Percentiles rank a stretch among this genome's conserved stretches.
phyloP scores from a whole-genome alignment of 139 green algal species.

The Mesotaenium endlicherianum region DNA sequence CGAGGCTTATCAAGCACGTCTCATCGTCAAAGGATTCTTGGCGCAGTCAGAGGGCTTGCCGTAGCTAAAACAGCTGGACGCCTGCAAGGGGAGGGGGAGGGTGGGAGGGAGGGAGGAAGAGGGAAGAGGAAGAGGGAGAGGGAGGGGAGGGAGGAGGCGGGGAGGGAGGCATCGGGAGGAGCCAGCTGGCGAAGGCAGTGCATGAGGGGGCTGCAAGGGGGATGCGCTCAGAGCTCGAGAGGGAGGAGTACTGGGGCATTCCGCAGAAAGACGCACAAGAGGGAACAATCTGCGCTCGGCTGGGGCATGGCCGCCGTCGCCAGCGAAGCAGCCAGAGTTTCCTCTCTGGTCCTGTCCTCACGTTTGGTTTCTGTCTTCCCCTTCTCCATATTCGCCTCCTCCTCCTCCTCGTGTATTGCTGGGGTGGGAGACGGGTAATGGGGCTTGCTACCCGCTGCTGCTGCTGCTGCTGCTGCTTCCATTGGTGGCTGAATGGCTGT shows the following conservation, averaged over 20 bases:
- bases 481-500: too few species aligned
- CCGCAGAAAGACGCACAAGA: neutral
- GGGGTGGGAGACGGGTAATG: too few species aligned
- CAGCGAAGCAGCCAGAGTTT: neutral
- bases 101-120: slow-evolving; percentile 2
- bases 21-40: too few species aligned
- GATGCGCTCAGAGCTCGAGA: neutral
- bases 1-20: neutral
- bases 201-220: neutral
- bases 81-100: neutral
- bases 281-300: neutral
- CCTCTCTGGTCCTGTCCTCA: neutral
- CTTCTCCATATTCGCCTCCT: too few species aligned
- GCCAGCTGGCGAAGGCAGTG: neutral
- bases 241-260: neutral
- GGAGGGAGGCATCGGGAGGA: slow-evolving; percentile 4
- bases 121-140: slow-evolving; percentile 9
- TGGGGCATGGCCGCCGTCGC: neutral
- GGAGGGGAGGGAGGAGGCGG: neutral
- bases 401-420: too few species aligned
- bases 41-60: neutral
- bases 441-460: too few species aligned
- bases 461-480: neutral
- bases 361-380: neutral
- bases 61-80: neutral